Base-by-base conservation (phyloP, 176 grass and related monocot species). In the Cenchrus americanus region DNA sequence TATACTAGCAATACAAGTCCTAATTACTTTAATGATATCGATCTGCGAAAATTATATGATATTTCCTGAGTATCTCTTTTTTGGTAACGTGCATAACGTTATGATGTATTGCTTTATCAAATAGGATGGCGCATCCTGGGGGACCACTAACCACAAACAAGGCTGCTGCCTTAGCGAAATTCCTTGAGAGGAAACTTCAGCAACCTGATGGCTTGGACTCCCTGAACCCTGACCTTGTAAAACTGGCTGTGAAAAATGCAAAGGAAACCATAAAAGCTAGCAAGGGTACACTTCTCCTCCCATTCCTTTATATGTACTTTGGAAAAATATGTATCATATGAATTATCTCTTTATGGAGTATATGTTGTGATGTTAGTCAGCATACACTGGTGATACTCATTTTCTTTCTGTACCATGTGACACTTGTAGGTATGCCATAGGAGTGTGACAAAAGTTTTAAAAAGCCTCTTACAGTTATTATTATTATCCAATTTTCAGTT, bases 101-200 rank as follows among this genome's bases (percentile, higher is more conserved):
- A 42, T 71, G 19, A 7, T 83, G 2, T 24, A 68, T 75, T 80
- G 18, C 18, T 83, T 68, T 87, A 53, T 86, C 32, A 63, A 80
- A 87, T 73, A 99, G 93, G 72, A 87, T 91, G 83, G 89, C 96
- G 76, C 93, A 99, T 88, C 93, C 96, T 26, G 88, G 93, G 71
- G 93, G 96, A 79, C 91, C 93, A 51, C 70, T 99, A 73, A 96
- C 89, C 54, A 99, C 96, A 75, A 96, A 99, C 80, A 99, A 99
- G 87, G 96, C 96, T 87, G 93, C 93, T n/a, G 93, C 96, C 41
- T 89, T 99, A 78, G 96, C 91, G 19, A 99, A 96, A 72, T 99
- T 99, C 81, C 91, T 99, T 2, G 93, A 99, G 91, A 92, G 96
- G 78, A 99, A 99, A 78, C 93, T 99, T 52, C 93, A 94, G 86